phyloP scores from a whole-genome alignment of 495 filamentous ascomycete genomes.

The Talaromyces proteolyticus region DNA sequence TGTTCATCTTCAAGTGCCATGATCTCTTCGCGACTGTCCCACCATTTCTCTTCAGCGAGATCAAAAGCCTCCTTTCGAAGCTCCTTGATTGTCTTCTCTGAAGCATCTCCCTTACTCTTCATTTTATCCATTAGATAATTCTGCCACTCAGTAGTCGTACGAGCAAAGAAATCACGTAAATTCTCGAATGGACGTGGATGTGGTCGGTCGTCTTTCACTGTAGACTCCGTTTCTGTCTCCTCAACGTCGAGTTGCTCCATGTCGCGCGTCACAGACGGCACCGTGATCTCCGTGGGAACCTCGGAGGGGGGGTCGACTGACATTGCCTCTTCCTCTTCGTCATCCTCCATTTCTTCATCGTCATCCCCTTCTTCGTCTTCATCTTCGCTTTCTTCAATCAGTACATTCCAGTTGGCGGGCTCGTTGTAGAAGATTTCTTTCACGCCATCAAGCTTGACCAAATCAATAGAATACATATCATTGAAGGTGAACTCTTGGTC shows the following conservation, averaged over 20 bases:
- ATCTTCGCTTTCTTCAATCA: constrained; percentile 61
- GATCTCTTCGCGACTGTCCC: constrained; percentile 96
- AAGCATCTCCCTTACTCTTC: constrained; percentile 47
- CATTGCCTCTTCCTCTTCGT: constrained; percentile 35
- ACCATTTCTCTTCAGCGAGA: constrained; percentile 92
- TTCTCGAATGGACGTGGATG: constrained; percentile 81
- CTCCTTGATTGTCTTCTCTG: constrained; percentile 74
- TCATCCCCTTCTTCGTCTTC: constrained; percentile 65
- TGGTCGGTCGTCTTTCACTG: constrained; percentile 38
- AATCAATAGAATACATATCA: constrained; percentile 85
- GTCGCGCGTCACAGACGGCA: constrained; percentile 44
- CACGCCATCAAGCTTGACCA: constrained; percentile 87
- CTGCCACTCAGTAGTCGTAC: constrained; percentile 89
- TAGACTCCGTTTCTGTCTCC: constrained; percentile 45
- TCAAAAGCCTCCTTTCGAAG: constrained; percentile 84
- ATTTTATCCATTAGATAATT: constrained; percentile 66
- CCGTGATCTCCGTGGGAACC: constrained; percentile 28
- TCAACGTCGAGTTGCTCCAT: constrained; percentile 57
- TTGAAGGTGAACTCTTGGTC: constrained; percentile 93
- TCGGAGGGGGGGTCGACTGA: constrained; percentile 31
- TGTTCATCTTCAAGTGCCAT: constrained; percentile 91
- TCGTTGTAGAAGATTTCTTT: constrained; percentile 81
- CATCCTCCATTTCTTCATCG: constrained; percentile 59
- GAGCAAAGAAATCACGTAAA: constrained; percentile 83
- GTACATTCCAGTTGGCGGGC: constrained; percentile 79